These are phyloP conservation scores for Betula pendula DNA, from an alignment of 306 rosid species.

Conservation along the genomic window DNA sequence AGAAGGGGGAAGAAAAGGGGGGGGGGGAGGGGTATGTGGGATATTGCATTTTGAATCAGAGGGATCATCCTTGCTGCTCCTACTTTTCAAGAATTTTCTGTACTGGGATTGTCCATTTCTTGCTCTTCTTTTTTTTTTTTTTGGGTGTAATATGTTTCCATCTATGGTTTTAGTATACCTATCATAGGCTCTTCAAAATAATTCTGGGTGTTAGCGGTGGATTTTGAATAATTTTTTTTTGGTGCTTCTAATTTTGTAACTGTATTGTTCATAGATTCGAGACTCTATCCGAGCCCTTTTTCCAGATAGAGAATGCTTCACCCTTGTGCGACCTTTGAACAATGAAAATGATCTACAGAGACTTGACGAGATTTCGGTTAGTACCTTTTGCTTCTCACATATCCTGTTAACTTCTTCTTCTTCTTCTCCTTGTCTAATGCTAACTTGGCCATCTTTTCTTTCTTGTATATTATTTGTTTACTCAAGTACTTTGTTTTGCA, in stretches of 20 bases:
- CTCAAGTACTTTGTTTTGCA: not conserved
- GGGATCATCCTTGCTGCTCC: not conserved
- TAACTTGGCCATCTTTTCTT: not conserved
- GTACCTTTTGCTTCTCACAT: constrained; percentile 20
- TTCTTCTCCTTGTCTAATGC: not conserved
- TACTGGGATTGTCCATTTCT: not conserved
- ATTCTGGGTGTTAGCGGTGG: not conserved
- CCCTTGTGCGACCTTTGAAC: constrained; percentile 90
- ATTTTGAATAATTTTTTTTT: constrained; percentile 18
- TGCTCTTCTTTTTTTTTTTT: not conserved
- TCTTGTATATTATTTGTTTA: not conserved
- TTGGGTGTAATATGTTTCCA: not conserved
- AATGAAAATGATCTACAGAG: constrained; percentile 82
- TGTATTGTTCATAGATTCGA: constrained; percentile 61
- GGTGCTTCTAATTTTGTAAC: constrained; percentile 33
- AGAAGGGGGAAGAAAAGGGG: too few relatives aligned
- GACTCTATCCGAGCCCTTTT: constrained; percentile 90
- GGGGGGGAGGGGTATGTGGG: too few relatives aligned
- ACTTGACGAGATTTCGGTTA: constrained; percentile 79
- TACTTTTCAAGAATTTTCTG: not conserved
- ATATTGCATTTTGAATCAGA: too few relatives aligned
- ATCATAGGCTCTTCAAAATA: not conserved
- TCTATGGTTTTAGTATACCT: not conserved
- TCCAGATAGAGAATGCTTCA: constrained; percentile 95
- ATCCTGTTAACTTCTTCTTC: not conserved